phyloP scores from a whole-genome alignment of 495 filamentous ascomycete genomes.

The Podospora appendiculata region DNA sequence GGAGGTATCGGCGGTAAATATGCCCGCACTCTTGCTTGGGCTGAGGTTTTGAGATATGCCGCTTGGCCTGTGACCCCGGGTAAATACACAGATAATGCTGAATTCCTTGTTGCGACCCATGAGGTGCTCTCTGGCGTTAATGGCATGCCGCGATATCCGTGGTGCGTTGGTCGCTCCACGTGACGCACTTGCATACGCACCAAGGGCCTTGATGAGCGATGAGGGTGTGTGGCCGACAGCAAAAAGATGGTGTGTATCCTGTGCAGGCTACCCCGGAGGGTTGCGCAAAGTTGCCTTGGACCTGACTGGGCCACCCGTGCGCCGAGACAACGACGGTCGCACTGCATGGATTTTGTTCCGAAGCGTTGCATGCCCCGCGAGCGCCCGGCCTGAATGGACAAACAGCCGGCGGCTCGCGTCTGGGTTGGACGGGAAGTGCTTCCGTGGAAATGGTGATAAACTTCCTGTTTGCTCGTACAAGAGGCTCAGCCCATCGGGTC shows the following conservation, averaged over 20 bases:
- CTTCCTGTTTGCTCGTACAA: too few relatives aligned
- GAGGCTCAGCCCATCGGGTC: too few relatives aligned
- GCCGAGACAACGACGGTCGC: background rate
- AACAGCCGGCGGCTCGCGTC: too few relatives aligned
- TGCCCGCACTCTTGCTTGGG: too few relatives aligned
- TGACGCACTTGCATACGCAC: background rate
- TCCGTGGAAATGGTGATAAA: too few relatives aligned
- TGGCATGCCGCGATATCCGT: background rate
- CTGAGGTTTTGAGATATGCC: too few relatives aligned
- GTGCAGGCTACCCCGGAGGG: too few relatives aligned
- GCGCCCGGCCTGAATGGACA: too few relatives aligned
- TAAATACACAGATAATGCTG: constrained; percentile 1
- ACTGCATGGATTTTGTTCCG: background rate
- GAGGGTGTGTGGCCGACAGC: too few relatives aligned
- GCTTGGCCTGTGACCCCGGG: background rate
- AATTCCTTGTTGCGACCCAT: background rate
- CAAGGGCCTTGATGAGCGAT: background rate
- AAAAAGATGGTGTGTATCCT: background rate
- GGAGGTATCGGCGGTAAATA: background rate
- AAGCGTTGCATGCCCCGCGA: background rate
- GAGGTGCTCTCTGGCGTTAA: background rate
- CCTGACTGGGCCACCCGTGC: background rate
- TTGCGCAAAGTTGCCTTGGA: background rate
- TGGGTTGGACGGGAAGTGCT: too few relatives aligned
- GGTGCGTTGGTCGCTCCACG: background rate